phyloP scores from a whole-genome alignment of 169 alveolate genomes.

The Plasmodium ovale region DNA sequence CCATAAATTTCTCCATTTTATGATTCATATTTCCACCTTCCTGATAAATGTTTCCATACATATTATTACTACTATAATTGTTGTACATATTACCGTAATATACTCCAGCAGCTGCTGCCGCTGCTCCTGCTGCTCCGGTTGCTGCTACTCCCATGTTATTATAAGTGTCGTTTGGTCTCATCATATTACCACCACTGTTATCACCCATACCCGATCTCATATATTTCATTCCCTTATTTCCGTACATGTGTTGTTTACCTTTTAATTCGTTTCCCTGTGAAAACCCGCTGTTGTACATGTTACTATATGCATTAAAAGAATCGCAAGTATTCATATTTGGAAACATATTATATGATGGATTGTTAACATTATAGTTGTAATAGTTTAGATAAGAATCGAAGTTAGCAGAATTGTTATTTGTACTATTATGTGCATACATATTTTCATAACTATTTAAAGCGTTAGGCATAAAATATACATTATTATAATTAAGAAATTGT shows the following conservation, averaged over 20 bases:
- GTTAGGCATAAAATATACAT: conserved; percentile 55
- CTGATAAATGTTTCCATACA: background rate
- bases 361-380: conserved; percentile 21
- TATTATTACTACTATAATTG: background rate
- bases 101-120: background rate
- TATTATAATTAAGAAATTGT: conserved; percentile 30
- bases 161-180: conserved; percentile 14
- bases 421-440: conserved; percentile 16
- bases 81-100: conserved; percentile 22
- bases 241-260: conserved; percentile 13
- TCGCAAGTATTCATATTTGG: conserved; percentile 28
- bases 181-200: conserved; percentile 4
- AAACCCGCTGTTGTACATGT: conserved; percentile 32
- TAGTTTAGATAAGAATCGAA: conserved; percentile 35
- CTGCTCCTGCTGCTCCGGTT: no score
- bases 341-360: conserved; percentile 19
- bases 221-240: conserved; percentile 27
- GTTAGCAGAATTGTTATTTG: conserved; percentile 2
- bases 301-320: conserved; percentile 31
- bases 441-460: conserved; percentile 52
- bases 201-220: background rate
- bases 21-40: background rate
- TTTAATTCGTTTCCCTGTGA: conserved; percentile 27
- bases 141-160: background rate
- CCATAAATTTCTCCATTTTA: conserved; percentile 21